Conservation (phyloP, 208 protist genomes). For the Leishmania aethiopica region DNA sequence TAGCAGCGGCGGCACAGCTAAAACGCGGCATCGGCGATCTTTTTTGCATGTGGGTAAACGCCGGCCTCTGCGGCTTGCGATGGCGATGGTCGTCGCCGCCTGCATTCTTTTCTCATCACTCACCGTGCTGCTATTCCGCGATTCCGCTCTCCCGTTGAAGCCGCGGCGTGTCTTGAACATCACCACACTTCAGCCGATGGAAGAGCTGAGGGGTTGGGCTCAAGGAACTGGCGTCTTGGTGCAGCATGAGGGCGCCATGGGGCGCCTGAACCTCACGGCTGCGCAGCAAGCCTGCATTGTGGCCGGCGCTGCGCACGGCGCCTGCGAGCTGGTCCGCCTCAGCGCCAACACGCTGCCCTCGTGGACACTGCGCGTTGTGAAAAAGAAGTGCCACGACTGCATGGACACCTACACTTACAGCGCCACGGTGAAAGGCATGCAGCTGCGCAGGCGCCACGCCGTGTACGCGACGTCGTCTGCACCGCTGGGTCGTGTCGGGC, state of each 20-base stretch:
- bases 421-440: neutral
- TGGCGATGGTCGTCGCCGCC: neutral
- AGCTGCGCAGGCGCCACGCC: neutral
- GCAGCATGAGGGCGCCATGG: neutral
- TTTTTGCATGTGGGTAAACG: neutral
- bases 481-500: constrained; percentile 24
- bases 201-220: neutral
- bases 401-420: neutral
- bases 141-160: neutral
- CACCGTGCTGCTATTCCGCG: neutral
- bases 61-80: neutral
- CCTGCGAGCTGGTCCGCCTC: neutral
- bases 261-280: neutral
- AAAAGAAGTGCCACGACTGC: neutral
- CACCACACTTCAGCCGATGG: neutral
- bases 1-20: neutral
- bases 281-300: neutral
- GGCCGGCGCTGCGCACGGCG: neutral
- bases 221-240: neutral
- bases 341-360: neutral
- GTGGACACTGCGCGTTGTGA: constrained; percentile 11
- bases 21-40: too few species aligned
- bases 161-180: neutral
- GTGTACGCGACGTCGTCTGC: constrained; percentile 17
- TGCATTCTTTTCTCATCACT: neutral